Evolutionary conservation across 345 rosid species (phyloP).

Genomic region (Reutealis trisperma): DNA sequence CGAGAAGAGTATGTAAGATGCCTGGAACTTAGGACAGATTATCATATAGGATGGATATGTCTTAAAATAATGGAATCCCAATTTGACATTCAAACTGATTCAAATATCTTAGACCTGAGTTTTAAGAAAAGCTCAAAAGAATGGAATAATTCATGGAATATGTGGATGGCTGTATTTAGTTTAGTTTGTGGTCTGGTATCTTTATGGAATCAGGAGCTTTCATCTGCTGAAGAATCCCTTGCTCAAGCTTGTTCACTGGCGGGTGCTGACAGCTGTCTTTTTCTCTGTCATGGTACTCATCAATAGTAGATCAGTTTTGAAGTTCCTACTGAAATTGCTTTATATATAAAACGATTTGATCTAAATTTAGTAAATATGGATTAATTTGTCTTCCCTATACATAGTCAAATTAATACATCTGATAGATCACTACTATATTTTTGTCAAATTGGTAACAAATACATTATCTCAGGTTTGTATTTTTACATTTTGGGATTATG

Average conservation of each 20-base stretch:
- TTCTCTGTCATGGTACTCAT: constrained; percentile 72
- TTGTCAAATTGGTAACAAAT: not conserved
- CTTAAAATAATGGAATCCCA: constrained; percentile 69
- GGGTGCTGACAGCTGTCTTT: constrained; percentile 60
- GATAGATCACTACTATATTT: not conserved
- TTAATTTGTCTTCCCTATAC: not conserved
- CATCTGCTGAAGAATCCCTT: constrained; percentile 62
- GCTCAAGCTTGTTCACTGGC: constrained; percentile 61
- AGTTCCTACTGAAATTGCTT: not conserved
- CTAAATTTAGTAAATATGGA: not conserved
- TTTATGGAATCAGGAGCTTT: constrained; percentile 47
- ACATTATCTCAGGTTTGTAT: not conserved
- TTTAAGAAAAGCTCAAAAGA: constrained; percentile 50
- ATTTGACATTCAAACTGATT: constrained; percentile 50
- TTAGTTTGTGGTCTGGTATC: constrained; percentile 59
- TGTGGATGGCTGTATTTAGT: constrained; percentile 63
- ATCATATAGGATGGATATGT: constrained; percentile 72
- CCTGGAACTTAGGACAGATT: constrained; percentile 75
- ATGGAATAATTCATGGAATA: constrained; percentile 46
- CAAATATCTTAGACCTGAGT: constrained; percentile 47
- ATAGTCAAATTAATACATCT: too few species aligned
- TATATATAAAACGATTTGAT: not conserved
- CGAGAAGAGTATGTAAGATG: constrained; percentile 63
- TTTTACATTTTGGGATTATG: not conserved
- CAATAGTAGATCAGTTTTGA: constrained; percentile 1